Conservation (phyloP, 139 green algal genomes). For the Monoraphidium neglectum region DNA sequence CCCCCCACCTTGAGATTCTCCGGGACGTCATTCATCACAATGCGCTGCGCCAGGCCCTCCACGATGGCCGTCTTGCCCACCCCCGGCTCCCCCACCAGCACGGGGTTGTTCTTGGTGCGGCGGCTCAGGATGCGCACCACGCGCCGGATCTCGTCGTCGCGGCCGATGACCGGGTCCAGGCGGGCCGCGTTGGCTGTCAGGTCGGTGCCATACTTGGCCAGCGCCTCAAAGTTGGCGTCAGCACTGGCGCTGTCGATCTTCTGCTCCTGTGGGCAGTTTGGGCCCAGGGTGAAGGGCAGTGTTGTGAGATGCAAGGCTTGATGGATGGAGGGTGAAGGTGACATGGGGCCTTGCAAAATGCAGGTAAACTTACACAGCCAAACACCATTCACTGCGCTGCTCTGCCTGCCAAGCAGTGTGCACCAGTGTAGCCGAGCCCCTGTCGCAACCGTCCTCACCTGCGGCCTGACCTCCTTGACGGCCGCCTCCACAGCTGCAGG, state of each 20-base stretch:
- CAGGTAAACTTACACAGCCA: too few species aligned
- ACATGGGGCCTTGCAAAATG: conserved; percentile 10
- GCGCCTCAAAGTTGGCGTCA: conserved; percentile 87
- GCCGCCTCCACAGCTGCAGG: conserved; percentile 64
- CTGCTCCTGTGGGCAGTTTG: conserved; percentile 9
- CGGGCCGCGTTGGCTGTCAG: conserved; percentile 87
- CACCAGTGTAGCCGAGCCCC: background rate
- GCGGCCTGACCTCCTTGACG: conserved; percentile 64
- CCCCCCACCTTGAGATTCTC: conserved; percentile 55
- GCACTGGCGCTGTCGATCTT: conserved; percentile 53
- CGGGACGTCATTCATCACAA: conserved; percentile 82
- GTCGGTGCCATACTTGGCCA: conserved; percentile 91
- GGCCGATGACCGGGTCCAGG: conserved; percentile 93
- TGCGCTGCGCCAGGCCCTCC: conserved; percentile 92
- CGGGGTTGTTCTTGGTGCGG: conserved; percentile 98
- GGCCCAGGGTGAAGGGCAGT: too few species aligned
- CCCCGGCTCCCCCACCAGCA: conserved; percentile 93
- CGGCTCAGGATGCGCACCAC: conserved; percentile 87
- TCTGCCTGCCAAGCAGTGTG: too few species aligned
- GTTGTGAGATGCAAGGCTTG: too few species aligned
- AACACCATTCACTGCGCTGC: too few species aligned
- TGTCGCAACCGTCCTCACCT: conserved; percentile 7
- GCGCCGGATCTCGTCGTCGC: conserved; percentile 83
- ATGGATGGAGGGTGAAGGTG: background rate
- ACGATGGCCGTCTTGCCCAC: conserved; percentile 81